A percentile compares a stretch with the other conserved stretches of the same genome.
Conservation (phyloP, 1,139 yeast species). For the Hyphopichia pseudoburtonii region DNA sequence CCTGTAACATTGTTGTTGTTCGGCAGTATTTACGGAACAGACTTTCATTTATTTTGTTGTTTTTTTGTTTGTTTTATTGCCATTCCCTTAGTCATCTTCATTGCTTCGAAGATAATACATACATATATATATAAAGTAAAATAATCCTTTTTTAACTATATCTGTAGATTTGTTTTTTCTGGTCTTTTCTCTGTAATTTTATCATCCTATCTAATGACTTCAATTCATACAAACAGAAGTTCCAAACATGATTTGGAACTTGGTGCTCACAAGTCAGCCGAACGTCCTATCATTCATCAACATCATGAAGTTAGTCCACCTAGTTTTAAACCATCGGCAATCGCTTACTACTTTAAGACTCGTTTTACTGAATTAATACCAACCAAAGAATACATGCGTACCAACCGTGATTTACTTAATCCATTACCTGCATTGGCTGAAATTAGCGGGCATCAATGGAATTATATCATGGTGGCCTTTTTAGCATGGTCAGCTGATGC, state of each 20-base stretch:
- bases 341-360: slow-evolving; percentile 25
- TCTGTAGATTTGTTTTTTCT: background rate
- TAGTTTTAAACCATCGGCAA: slow-evolving; percentile 23
- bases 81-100: no score
- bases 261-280: background rate
- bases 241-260: slow-evolving; percentile 1
- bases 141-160: background rate
- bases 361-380: slow-evolving; percentile 34
- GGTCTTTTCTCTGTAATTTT: background rate
- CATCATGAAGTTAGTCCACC: slow-evolving; percentile 15
- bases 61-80: no score
- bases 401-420: slow-evolving; percentile 26
- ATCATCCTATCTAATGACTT: slow-evolving; percentile 1
- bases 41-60: no score
- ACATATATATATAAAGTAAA: background rate
- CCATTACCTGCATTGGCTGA: slow-evolving; percentile 34
- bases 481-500: slow-evolving; percentile 48
- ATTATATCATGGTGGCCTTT: slow-evolving; percentile 33
- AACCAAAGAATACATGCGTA: slow-evolving; percentile 26
- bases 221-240: slow-evolving; percentile 2
- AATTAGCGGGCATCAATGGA: slow-evolving; percentile 35
- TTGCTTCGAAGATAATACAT: no score
- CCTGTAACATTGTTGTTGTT: no score
- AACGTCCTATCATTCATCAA: background rate
- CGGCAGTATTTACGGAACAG: no score